These are phyloP conservation scores for Zasmidium cellare DNA, from an alignment of 2,329 filamentous ascomycete genomes.

Conservation along the genomic window DNA sequence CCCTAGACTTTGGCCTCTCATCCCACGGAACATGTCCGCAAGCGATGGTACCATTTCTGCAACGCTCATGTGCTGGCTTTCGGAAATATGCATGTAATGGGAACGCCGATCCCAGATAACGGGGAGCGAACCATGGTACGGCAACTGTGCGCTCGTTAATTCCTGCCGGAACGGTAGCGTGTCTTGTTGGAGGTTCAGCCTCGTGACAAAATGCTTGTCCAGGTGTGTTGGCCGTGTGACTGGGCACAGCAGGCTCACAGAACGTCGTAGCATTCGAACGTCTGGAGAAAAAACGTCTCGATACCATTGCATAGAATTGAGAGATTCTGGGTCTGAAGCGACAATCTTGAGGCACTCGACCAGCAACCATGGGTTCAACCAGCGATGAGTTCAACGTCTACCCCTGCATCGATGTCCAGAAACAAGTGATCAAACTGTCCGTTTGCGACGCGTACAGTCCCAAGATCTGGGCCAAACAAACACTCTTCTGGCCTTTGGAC, in stretches of 20 bases:
- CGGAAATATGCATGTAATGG: neutral
- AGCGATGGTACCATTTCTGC: no score
- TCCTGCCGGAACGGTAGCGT: no score
- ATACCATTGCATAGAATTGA: no score
- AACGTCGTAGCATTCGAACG: no score
- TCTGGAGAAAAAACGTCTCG: no score
- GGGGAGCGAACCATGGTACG: no score
- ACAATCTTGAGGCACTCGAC: no score
- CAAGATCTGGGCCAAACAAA: conserved; percentile 20
- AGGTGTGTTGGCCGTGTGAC: no score
- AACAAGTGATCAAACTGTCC: conserved; percentile 16
- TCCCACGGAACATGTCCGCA: no score
- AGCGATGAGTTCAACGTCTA: conserved; percentile 2
- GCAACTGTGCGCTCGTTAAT: no score
- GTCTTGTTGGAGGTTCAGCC: neutral
- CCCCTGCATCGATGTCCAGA: conserved; percentile 5
- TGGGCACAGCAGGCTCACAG: no score
- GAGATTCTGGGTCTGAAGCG: no score
- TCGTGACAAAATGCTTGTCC: neutral
- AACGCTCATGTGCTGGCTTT: neutral
- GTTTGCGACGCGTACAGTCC: conserved; percentile 19
- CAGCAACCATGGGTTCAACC: neutral
- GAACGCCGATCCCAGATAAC: neutral
- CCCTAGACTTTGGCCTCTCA: neutral
- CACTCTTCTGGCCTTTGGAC: conserved; percentile 17